Evolutionary conservation across 106 monocot genomes (phyloP), one percentile per base, ranked within the genome.

Genomic region (Vanilla planifolia): DNA sequence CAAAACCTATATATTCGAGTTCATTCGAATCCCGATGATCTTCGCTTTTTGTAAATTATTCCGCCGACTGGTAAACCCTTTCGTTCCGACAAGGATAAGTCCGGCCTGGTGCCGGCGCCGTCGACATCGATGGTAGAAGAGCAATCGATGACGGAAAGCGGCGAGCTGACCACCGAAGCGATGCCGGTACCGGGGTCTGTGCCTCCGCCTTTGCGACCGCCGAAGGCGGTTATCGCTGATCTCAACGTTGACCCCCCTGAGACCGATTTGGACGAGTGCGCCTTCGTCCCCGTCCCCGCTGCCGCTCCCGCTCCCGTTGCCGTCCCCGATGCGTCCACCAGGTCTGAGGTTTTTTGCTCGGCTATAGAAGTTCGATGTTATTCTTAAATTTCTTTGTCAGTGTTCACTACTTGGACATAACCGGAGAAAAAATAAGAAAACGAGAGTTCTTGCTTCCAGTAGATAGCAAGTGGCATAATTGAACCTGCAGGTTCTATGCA

Each of bases 161-260:
- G 41, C 28, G 68, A 59, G 14, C 45, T 10, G 11, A 4, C 43
- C 14, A 25, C 14, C 33, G 13, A 27, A 25, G 46, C 33, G 24
- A 37, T 15, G 1, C 39, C 52, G 16, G 24, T 39, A 6, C 13
- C 40, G 6, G 51, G 48, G 33, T 47, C 19, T 19, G 61, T 8
- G 9, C 46, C 59, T 5, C 61, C 48, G 27, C 56, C 55, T 16
- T 61, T 46, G 59, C 74, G 59, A 22, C 73, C 66, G 9, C 43
- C 62, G 25, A 84, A 70, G 80, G 39, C 81, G 43, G 71, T 62
- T 56, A 74, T 86, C 51, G 94, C 86, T 55, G 89, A 94, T 59
- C 85, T 94, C 70, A 94, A 94, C 68, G 67, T 75, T 71, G 86
- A 89, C 14, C 94, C 94, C 16, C 82, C 86, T 16, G 89, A 94